phyloP scores from a whole-genome alignment of 2,329 filamentous ascomycete genomes.

The Clonostachys byssicola region DNA sequence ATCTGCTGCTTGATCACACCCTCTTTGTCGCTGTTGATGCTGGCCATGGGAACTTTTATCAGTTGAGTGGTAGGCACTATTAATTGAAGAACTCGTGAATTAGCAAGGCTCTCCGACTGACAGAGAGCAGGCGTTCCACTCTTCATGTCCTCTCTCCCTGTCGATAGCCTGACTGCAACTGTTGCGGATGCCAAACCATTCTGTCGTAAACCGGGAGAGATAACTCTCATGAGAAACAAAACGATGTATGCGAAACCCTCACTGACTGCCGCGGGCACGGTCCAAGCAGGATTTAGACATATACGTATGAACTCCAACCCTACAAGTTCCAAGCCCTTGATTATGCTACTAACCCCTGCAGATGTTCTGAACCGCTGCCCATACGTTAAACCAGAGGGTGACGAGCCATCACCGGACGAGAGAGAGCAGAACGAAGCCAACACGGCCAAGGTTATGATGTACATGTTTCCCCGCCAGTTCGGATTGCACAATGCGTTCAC shows the following conservation, averaged over 20 bases:
- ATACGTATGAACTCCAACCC: slow-evolving; percentile 59
- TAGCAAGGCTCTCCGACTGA: slow-evolving; percentile 4
- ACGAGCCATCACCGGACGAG: neutral
- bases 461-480: slow-evolving; percentile 91
- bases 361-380: slow-evolving; percentile 74
- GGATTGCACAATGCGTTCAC: slow-evolving; percentile 90
- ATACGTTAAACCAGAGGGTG: neutral
- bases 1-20: slow-evolving; percentile 72
- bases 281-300: slow-evolving; percentile 73
- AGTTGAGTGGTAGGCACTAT: slow-evolving; percentile 64
- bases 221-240: slow-evolving; percentile 73
- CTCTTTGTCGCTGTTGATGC: slow-evolving; percentile 64
- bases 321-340: too few relatives aligned
- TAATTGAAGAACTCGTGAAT: neutral
- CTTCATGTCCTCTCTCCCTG: slow-evolving; percentile 33
- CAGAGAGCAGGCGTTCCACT: slow-evolving; percentile 39
- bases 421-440: slow-evolving; percentile 28
- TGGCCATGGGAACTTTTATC: slow-evolving; percentile 64
- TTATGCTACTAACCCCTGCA: slow-evolving; percentile 26
- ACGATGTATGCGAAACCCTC: slow-evolving; percentile 81
- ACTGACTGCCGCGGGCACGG: slow-evolving; percentile 61
- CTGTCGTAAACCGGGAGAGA: slow-evolving; percentile 41
- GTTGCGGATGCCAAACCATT: slow-evolving; percentile 1
- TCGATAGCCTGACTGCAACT: neutral
- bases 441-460: slow-evolving; percentile 75